phyloP scores from a whole-genome alignment of 2,329 filamentous ascomycete species.

The Hymenoscyphus repandus region DNA sequence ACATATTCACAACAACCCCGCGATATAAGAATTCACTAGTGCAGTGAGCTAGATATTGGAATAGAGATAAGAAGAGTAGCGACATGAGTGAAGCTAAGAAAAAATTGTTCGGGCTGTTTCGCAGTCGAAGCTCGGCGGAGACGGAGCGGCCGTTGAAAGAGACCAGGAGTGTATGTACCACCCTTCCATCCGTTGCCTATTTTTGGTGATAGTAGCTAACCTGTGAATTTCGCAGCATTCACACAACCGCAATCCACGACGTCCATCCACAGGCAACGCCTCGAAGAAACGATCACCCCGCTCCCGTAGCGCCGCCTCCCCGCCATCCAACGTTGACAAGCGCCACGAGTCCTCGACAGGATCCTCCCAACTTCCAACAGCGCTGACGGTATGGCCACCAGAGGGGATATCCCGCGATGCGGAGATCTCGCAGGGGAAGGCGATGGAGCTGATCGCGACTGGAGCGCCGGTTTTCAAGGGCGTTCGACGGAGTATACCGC shows the following conservation, averaged over 20 bases:
- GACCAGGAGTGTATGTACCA: conserved; percentile 27
- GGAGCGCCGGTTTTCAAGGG: conserved; percentile 54
- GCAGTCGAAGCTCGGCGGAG: conserved; percentile 40
- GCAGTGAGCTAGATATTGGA: no score
- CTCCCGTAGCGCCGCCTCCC: neutral
- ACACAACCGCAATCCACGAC: no score
- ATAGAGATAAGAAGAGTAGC: neutral
- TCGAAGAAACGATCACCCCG: no score
- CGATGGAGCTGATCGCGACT: conserved; percentile 52
- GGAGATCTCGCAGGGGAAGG: conserved; percentile 47
- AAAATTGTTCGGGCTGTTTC: conserved; percentile 38
- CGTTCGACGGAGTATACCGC: conserved; percentile 47
- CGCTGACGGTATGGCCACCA: conserved; percentile 54
- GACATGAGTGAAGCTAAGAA: conserved; percentile 27
- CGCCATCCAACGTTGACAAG: conserved; percentile 4
- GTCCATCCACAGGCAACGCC: no score
- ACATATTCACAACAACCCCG: no score
- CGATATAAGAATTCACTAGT: no score
- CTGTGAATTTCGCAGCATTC: conserved; percentile 23
- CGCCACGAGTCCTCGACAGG: conserved; percentile 1
- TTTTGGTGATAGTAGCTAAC: conserved; percentile 6
- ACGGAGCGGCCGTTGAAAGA: conserved; percentile 34
- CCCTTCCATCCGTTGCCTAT: conserved; percentile 5
- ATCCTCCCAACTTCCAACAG: conserved; percentile 13
- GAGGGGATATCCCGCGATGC: conserved; percentile 43